A percentile compares a stretch with the other conserved stretches of the same genome.
These are phyloP conservation scores for Entomortierella parvispora DNA, from an alignment of 192 early-diverging fungal species.

Conservation along the genomic window DNA sequence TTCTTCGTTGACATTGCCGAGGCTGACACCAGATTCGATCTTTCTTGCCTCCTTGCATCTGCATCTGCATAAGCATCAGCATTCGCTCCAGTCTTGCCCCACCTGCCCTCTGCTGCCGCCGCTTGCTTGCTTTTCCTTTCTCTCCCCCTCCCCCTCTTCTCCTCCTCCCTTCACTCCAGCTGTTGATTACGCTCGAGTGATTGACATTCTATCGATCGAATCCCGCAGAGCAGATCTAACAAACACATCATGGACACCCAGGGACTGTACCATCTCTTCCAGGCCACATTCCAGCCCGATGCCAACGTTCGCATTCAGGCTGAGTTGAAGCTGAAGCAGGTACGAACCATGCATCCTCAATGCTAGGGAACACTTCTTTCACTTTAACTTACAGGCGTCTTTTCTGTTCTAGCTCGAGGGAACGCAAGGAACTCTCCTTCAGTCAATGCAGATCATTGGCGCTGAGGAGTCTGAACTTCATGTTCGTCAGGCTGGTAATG, in stretches of 20 bases:
- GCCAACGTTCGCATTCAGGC: constrained; percentile 83
- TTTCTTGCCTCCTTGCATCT: background rate
- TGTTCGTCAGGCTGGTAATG: constrained; percentile 67
- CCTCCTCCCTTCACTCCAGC: background rate
- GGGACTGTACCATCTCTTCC: constrained; percentile 76
- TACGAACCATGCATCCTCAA: constrained; percentile 1
- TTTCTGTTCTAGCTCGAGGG: constrained; percentile 27
- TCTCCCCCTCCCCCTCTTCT: background rate
- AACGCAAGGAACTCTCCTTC: constrained; percentile 41
- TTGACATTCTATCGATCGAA: too few species aligned
- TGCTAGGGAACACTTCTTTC: background rate
- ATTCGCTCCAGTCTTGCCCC: background rate
- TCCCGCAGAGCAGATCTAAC: too few species aligned
- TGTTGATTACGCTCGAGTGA: background rate
- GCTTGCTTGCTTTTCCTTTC: too few species aligned
- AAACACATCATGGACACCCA: constrained; percentile 64
- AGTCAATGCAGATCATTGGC: constrained; percentile 63
- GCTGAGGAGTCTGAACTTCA: constrained; percentile 64
- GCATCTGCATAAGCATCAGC: background rate
- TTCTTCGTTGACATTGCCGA: too few species aligned
- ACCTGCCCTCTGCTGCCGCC: background rate
- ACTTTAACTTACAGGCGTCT: background rate
- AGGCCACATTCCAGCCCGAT: constrained; percentile 86
- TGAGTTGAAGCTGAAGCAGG: constrained; percentile 83
- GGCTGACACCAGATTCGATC: too few species aligned